Base-by-base conservation (phyloP, 352 stramenopile species). In the Thalassiosira hispida region DNA sequence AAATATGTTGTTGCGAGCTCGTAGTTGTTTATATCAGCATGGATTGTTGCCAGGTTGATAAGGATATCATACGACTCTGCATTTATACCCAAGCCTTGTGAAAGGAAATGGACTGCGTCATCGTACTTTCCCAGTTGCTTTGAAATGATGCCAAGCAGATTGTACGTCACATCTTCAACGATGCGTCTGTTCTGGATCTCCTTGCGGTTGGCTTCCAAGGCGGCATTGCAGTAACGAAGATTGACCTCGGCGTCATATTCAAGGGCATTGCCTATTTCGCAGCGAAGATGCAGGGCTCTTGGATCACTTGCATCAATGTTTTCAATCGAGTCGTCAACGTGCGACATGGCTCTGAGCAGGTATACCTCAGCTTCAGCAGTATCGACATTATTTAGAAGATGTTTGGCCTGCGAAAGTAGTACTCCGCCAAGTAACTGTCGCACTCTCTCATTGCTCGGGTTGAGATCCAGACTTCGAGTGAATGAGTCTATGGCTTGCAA, bases 251-350 rank as follows among this genome's bases (percentile, higher is more conserved):
- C 23, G 29, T 33, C 4, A 42, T 61, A 14, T 33, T 46, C 62
- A 29, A 81, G 16, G 20, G 46, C 27, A n/a, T 71, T 23, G 1
- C 51, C 55, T 22, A 76, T 23, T 40, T 55, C 38, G 42, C 72
- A 81, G 20, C 72, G 67, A 18, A 81, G 52, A 35, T 81, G 65
- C 16, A 77, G 57, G 47, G 69, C 52, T 35, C 60, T n/a, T 22
- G 72, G 51, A 22, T 70, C 29, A 12, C 57, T 53, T 4, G 12
- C 6, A 51, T 60, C 14, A 22, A 18, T 49, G 7, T 49, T 33
- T 51, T 52, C n/a, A 64, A 73, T 64, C 8, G 33, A 57, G n/a
- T 63, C n/a, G 18, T 73, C 64, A 55, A 73, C 18, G 25, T 64
- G 31, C 8, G n/a, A 8, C 4, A 64, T 14, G 6, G 64, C 64